Evolutionary conservation across 176 grass and related monocot genomes (phyloP), one percentile per base, ranked within the genome.

Genomic region (Triticum timopheevii): DNA sequence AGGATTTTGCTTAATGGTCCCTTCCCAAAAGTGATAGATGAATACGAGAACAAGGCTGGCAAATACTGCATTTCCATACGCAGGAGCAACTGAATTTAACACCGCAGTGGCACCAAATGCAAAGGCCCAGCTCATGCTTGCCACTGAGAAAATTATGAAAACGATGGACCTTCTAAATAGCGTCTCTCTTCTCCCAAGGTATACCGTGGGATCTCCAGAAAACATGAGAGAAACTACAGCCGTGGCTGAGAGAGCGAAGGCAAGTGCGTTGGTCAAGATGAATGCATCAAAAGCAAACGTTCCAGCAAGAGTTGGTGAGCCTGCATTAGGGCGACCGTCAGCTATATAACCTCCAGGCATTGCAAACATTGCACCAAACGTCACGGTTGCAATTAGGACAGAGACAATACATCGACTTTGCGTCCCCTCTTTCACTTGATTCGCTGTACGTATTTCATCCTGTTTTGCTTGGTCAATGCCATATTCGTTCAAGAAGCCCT

Each of bases 1-100:
- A 13, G 0, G 11, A 47, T 47, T 4, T 13, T 0, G 11, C 11
- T 13, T 4, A 47, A 0, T 13, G 42, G 0, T 1, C 3, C 3
- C 0, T 13, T 65, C 24, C 62, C 7, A 25, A 27, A 6, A 1
- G 24, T 13, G 24, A 15, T 65, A 65, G 4, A 65, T 4, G 0
- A 15, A 6, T 13, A 27, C 1, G 24, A 65, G 4, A 65, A 7
- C 4, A 65, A 11, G 3, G 44, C 0, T 47, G 11, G 3, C 11
- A 28, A 11, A 2, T 65, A 25, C 62, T 65, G 62, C 24, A 15
- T 0, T 1, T 11, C 11, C 24, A 25, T 28, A 47, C 24, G 6
- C 27, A 12, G 12, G 62, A 65, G 62, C 10, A 65, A 13, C 2
- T 28, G 62, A 5, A 28, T 1, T 24, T 13, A 65, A 13, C 24